These are phyloP conservation scores for Eucalyptus fibrosa DNA, from an alignment of 345 rosid species.

Conservation along the genomic window DNA sequence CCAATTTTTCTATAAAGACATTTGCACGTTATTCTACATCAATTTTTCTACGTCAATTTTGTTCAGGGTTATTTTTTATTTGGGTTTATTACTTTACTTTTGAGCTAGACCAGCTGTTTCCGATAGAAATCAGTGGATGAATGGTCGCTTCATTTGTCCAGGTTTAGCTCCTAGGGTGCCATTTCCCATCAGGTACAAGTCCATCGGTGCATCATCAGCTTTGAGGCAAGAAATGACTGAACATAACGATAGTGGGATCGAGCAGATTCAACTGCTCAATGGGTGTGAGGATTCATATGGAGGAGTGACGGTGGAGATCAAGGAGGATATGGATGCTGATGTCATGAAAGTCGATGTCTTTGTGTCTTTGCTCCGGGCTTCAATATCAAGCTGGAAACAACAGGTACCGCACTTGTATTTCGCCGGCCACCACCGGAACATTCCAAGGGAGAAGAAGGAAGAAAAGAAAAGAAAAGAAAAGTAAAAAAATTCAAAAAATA, in stretches of 20 bases:
- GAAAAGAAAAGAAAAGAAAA: too few relatives aligned
- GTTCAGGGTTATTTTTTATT: background rate
- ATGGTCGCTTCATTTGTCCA: background rate
- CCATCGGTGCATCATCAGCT: background rate
- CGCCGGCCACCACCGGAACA: too few relatives aligned
- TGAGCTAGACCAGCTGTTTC: background rate
- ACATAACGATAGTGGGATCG: background rate
- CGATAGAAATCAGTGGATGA: background rate
- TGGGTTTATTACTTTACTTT: background rate
- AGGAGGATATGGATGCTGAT: conserved; percentile 22
- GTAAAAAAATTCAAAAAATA: too few relatives aligned
- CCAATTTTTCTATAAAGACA: too few relatives aligned
- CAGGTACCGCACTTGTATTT: conserved; percentile 12
- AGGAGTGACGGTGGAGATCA: conserved; percentile 36
- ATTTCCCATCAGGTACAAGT: background rate
- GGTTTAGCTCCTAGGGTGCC: background rate
- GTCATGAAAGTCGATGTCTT: background rate
- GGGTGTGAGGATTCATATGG: conserved; percentile 34
- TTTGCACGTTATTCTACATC: too few relatives aligned
- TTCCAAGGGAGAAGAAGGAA: too few relatives aligned
- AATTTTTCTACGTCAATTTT: too few relatives aligned
- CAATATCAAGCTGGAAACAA: conserved; percentile 37
- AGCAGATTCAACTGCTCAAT: conserved; percentile 8
- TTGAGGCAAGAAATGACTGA: background rate
- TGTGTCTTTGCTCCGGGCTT: conserved; percentile 29